Evolutionary conservation across 495 filamentous ascomycete genomes (phyloP), one percentile per base, ranked within the genome.

Genomic region (Staphylotrichum tortipilum): DNA sequence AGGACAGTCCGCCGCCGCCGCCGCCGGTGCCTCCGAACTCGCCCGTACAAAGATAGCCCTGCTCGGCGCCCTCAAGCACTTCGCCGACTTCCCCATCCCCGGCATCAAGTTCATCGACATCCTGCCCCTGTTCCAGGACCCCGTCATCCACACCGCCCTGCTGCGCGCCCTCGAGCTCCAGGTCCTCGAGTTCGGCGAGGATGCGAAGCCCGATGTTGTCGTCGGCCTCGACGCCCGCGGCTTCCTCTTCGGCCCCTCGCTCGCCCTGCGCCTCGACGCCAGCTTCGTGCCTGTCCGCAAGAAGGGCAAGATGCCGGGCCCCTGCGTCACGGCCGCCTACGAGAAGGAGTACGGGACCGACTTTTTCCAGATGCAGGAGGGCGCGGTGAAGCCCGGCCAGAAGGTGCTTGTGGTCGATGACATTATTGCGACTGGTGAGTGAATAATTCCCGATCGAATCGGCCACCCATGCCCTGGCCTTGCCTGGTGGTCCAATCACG

Each of bases 51-150:
- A 88, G 80, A 79, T 88, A 85, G 85, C 65, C 56, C 69, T 80
- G 37, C 61, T 68, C 52, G 64, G 68, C 44, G 65, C 73, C 39
- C 68, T 78, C 23, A 70, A 70, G 64, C 84, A 86, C 68, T 95
- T 85, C 72, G 85, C 85, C 50, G 89, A 99, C 76, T 97, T 99
- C 72, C 94, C 94, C 29, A 83, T 84, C 42, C 84, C 86, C 6
- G 94, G 94, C 65, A 89, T 99, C 64, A 78, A 94, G 48, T 99
- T 99, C 70, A 88, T 96, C 77, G 94, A 99, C 70, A 96, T 99
- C 71, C 81, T 99, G 51, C 94, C 92, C 28, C 83, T 99, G 57
- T 99, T 99, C 75, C 83, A 85, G 66, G 75, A 87, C 56, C 79
- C 81, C n/a, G 60, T 66, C 22, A 70, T 89, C 43, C 92, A 96